Percentiles rank a stretch among this genome's conserved stretches.
Evolutionary conservation across 164 flowering plant species (phyloP).

Genomic region (Magnolia sinica): DNA sequence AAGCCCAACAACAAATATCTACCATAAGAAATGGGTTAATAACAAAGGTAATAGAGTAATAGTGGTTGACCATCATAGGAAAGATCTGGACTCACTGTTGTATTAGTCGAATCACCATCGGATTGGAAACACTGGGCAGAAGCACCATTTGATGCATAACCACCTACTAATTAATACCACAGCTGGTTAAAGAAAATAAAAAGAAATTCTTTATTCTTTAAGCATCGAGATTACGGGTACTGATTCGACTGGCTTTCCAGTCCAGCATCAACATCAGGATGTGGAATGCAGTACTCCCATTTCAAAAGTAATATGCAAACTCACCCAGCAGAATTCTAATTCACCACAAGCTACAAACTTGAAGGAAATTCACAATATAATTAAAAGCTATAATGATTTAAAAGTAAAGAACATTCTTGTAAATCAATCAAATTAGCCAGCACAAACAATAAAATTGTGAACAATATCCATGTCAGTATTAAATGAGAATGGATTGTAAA

Average conservation of each 20-base stretch:
- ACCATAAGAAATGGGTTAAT: conserved; percentile 22
- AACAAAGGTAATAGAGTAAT: not conserved
- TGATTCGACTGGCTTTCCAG: not conserved
- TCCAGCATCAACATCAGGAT: not conserved
- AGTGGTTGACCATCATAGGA: not conserved
- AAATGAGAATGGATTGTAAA: no score
- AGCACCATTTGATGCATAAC: conserved; percentile 54
- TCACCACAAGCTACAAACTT: not conserved
- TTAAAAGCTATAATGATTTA: no score
- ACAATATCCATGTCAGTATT: no score
- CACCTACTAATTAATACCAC: conserved; percentile 43
- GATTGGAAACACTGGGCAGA: conserved; percentile 46
- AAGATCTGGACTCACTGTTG: conserved; percentile 60
- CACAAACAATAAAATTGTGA: no score
- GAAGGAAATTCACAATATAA: not conserved
- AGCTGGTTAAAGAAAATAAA: not conserved
- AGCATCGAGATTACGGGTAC: not conserved
- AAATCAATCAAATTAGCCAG: no score
- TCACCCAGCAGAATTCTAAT: not conserved
- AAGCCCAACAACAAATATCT: conserved; percentile 98
- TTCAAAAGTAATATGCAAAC: not conserved
- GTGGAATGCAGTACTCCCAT: not conserved
- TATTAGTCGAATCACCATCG: conserved; percentile 68
- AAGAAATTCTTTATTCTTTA: not conserved
- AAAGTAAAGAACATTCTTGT: no score